These are phyloP conservation scores for Dactylorhiza incarnata DNA, from an alignment of 106 monocot species.

Conservation along the genomic window DNA sequence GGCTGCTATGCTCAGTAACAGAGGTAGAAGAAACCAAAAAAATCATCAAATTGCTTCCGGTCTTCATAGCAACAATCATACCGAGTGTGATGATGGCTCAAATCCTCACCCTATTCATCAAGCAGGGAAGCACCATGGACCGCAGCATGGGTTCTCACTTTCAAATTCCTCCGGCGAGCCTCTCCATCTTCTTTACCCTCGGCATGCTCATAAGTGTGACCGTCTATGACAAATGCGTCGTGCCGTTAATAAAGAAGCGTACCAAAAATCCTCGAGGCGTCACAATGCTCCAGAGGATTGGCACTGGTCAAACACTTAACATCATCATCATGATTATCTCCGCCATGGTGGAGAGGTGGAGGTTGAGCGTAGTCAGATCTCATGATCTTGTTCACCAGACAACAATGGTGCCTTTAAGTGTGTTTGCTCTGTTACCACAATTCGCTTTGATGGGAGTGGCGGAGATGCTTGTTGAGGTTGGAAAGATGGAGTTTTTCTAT, in stretches of 20 bases:
- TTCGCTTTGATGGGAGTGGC: constrained; percentile 21
- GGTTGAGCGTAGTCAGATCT: not conserved
- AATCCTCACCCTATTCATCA: constrained; percentile 30
- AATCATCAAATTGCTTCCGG: constrained; percentile 9
- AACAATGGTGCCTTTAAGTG: not conserved
- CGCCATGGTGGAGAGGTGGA: constrained; percentile 8
- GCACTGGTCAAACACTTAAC: constrained; percentile 10
- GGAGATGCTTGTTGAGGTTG: constrained; percentile 14
- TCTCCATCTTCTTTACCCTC: constrained; percentile 2
- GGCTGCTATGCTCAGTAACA: constrained; percentile 3
- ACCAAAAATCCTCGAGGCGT: constrained; percentile 17
- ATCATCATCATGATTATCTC: constrained; percentile 15
- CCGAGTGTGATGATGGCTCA: constrained; percentile 13
- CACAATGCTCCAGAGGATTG: constrained; percentile 22
- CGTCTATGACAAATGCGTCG: constrained; percentile 11
- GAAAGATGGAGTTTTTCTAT: constrained; percentile 39
- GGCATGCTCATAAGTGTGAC: constrained; percentile 13
- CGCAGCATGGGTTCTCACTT: constrained; percentile 18
- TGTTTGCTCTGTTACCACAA: constrained; percentile 19
- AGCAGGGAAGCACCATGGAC: constrained; percentile 39
- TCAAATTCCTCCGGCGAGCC: constrained; percentile 13
- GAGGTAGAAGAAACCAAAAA: constrained; percentile 20
- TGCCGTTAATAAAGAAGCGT: not conserved
- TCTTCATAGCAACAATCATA: not conserved
- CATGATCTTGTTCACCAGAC: too few species aligned